Base-by-base conservation (phyloP, 176 grass and related monocot species). In the Lolium perenne region DNA sequence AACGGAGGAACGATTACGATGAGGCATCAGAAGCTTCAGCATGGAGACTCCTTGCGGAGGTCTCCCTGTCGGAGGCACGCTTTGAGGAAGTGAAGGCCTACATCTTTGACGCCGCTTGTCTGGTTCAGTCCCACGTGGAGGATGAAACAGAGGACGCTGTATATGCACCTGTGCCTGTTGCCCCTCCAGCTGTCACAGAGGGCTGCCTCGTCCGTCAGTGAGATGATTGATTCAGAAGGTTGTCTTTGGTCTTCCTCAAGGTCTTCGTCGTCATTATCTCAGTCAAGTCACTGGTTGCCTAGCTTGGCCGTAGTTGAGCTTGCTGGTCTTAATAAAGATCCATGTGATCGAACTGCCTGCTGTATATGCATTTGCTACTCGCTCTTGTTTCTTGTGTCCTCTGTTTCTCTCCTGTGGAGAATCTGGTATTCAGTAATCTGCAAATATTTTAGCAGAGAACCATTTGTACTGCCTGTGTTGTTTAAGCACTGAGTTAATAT, bases 31-130 rank as follows among this genome's bases (percentile, higher is more conserved):
- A 99, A 81, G 76, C 82, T 40, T 97, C 88, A 3, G 97, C 94
- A 5, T 97, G 94, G 94, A 86, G 92, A 49, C 92, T 99, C 26
- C 82, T 99, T 0, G 90, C 97, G 2, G 97, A 93, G 88, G 97
- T 99, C 62, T 97, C 97, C 50, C 89, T 99, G 63, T 93, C 97
- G 1, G 94, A 99, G 60, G 97, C 91, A 76, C 91, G 94, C 65
- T 99, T 99, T 1, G 82, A 94, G 82, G 94, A 99, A 94, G 94
- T 94, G 45, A 91, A 91, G 80, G 86, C 92, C 0, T 93, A 90
- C 84, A 91, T 99, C 67, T 97, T 99, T 80, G 89, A 85, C 53
- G 97, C 94, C 14, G 74, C 82, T 55, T 87, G 94, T 80, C 72
- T 99, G 14, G 71, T 90, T 49, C 86, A 91, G 85, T 76, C 78